Evolutionary conservation across 2,329 filamentous ascomycete genomes (phyloP).

Genomic region (Gaeumannomyces sp.): DNA sequence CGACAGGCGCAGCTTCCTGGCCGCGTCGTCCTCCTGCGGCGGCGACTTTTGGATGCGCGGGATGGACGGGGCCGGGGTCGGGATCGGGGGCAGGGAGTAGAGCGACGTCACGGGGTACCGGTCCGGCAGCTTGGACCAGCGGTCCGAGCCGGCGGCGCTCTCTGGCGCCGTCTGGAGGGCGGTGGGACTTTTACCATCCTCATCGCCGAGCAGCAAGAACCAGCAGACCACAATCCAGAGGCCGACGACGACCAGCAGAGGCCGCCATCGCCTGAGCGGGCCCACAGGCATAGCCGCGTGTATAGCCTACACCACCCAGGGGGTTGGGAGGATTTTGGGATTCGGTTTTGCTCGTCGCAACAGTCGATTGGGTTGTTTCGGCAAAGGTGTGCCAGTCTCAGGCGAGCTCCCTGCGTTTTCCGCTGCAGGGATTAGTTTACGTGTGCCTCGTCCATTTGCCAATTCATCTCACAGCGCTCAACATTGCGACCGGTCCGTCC

Average conservation of each 20-base stretch:
- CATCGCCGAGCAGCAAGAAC: constrained; percentile 10
- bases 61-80: constrained; percentile 38
- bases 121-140: constrained; percentile 29
- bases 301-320: neutral
- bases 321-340: too few species aligned
- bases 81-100: constrained; percentile 29
- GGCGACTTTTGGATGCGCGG: constrained; percentile 55
- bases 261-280: constrained; percentile 17
- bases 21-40: constrained; percentile 39
- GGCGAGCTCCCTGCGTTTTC: neutral
- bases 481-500: neutral
- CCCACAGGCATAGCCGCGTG: constrained; percentile 3
- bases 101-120: constrained; percentile 27
- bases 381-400: neutral
- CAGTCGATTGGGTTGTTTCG: neutral
- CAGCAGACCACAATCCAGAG: constrained; percentile 13
- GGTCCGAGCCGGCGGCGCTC: constrained; percentile 10
- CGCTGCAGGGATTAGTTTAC: neutral
- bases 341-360: neutral
- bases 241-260: constrained; percentile 12
- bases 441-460: too few species aligned
- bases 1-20: constrained; percentile 28
- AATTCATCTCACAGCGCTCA: neutral
- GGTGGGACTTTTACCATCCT: constrained; percentile 7
- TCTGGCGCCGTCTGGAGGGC: neutral